phyloP scores from a whole-genome alignment of 1,284 basidiomycete genomes.

The Peniophora sp. region DNA sequence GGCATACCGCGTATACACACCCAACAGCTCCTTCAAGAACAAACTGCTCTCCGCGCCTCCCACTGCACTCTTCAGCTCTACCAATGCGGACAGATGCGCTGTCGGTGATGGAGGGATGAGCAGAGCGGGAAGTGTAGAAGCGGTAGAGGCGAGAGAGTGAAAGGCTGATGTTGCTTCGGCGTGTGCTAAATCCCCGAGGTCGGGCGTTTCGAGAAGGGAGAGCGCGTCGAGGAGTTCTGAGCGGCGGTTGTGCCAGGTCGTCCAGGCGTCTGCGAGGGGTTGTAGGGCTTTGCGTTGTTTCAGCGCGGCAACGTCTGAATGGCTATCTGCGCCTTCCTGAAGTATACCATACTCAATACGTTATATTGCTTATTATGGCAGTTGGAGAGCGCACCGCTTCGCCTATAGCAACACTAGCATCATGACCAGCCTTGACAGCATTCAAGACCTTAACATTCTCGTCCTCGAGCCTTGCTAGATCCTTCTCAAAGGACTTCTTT shows the following conservation, averaged over 20 bases:
- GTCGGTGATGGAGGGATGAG: slow-evolving; percentile 70
- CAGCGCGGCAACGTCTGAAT: not conserved
- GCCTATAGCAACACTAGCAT: not conserved
- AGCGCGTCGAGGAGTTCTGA: slow-evolving; percentile 56
- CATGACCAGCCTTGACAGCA: not conserved
- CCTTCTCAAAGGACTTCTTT: not conserved
- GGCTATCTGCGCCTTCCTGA: not conserved
- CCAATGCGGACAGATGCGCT: slow-evolving; percentile 62
- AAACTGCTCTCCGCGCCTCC: slow-evolving; percentile 87
- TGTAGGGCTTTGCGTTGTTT: not conserved
- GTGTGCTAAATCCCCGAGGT: slow-evolving; percentile 73
- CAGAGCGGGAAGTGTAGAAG: slow-evolving; percentile 59
- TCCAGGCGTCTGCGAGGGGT: slow-evolving; percentile 4
- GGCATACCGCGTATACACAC: slow-evolving; percentile 80
- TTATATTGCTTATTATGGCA: not conserved
- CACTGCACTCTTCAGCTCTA: slow-evolving; percentile 91
- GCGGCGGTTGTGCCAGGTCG: not conserved
- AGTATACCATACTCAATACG: too few relatives aligned
- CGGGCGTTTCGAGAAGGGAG: slow-evolving; percentile 64
- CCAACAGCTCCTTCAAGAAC: slow-evolving; percentile 73
- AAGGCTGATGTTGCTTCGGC: slow-evolving; percentile 48
- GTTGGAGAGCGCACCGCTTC: not conserved
- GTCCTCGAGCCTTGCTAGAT: not conserved
- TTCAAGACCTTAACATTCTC: not conserved
- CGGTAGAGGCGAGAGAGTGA: slow-evolving; percentile 37